Percentiles rank a stretch among this genome's conserved stretches.
phyloP scores from a whole-genome alignment of 768 basidiomycete genomes.

The Lactifluus rugatus region DNA sequence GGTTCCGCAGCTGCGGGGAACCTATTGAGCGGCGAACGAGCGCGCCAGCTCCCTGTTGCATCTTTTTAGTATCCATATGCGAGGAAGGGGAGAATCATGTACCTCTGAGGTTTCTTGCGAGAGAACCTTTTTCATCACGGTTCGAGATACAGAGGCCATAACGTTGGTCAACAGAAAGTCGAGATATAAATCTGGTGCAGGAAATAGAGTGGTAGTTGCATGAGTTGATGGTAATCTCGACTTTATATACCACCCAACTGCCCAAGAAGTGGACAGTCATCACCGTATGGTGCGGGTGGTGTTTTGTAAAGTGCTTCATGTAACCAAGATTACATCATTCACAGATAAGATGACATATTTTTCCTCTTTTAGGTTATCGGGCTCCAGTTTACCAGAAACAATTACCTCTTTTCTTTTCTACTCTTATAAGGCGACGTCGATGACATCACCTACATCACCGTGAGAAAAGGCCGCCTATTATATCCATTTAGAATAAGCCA shows the following conservation, averaged over 20 bases:
- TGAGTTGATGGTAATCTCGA: background rate
- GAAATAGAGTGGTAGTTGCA: background rate
- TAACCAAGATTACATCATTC: too few relatives aligned
- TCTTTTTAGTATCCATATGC: constrained; percentile 5
- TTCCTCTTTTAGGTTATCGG: too few relatives aligned
- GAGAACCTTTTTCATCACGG: constrained; percentile 66
- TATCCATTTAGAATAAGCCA: too few relatives aligned
- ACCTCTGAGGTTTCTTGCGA: constrained; percentile 71
- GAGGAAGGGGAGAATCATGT: background rate
- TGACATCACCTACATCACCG: too few relatives aligned
- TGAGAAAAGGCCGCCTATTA: too few relatives aligned
- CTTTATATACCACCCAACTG: background rate
- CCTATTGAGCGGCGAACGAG: constrained; percentile 84
- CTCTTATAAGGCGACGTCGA: too few relatives aligned
- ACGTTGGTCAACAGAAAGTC: constrained; percentile 24
- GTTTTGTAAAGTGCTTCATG: too few relatives aligned
- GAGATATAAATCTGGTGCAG: background rate
- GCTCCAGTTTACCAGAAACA: too few relatives aligned
- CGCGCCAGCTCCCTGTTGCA: constrained; percentile 62
- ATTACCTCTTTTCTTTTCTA: too few relatives aligned
- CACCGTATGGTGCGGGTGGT: too few relatives aligned
- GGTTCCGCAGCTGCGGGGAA: constrained; percentile 56
- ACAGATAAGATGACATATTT: too few relatives aligned
- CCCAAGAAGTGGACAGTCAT: background rate
- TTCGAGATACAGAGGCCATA: constrained; percentile 42